Evolutionary conservation across 768 basidiomycete genomes (phyloP), one percentile per base, ranked within the genome.

Genomic region (Suillus americanus): DNA sequence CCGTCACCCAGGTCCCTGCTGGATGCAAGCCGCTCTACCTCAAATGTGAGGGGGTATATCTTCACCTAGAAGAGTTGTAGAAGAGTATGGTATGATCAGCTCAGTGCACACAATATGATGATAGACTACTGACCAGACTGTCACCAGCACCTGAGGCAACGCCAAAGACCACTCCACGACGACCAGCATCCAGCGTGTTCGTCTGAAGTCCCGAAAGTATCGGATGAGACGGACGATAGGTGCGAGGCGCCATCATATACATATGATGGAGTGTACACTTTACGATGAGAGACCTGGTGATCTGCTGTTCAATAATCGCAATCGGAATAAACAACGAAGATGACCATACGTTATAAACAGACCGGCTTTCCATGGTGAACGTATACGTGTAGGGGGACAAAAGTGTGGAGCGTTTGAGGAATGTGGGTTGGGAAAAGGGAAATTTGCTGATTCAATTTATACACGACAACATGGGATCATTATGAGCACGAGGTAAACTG

Each of bases 111-210:
- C 12, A 28, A 28, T 57, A 25, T 59, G 12, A 7, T 41, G 8
- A 5, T 12, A 28, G 12, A 18, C 6, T 25, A 54, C 61, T 65
- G 20, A 65, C 61, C 38, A 20, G n/a, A n/a, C 16, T 28, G 40
- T 71, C 35, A 71, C 74, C 74, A 69, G 18, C 71, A 67, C 62
- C 63, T 74, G 67, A 74, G 67, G 62, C 72, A 77, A 0, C 65
- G 43, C 16, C 65, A 68, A 18, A 67, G 65, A 37, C 68, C 68
- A 20, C 56, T 61, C 40, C 56, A 55, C 18, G 51, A 65, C 68
- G 72, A 72, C 71, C 72, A 74, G 25, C 67, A 72, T 38, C 45
- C 13, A 5, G 63, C 66, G 1, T 60, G 64, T 5, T 72, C 69
- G 41, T 74, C 72, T 41, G 57, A 59, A 18, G 18, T 3, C 3